Base-by-base conservation (phyloP, 331 rosid species). In the Prunus yedoensis region DNA sequence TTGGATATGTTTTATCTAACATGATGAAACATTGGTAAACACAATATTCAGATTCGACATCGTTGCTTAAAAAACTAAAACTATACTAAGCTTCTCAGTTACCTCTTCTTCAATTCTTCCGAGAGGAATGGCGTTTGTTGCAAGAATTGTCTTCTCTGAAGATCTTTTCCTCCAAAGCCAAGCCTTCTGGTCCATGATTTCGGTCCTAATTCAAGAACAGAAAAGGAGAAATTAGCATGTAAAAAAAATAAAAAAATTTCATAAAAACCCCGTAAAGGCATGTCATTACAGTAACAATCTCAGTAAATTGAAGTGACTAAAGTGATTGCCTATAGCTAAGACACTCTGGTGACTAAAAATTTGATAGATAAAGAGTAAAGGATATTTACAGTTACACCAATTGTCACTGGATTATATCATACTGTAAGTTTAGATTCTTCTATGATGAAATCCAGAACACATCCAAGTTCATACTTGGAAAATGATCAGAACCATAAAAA, bases 131-230 rank as follows among this genome's bases (percentile, higher is more conserved):
- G 38, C 78, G 79, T 87, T 82, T 17, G 51, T 52, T 52, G 85
- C 79, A 32, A 80, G 78, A 71, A 80, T 81, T 53, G 87, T 87
- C 81, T 90, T 92, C 87, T 88, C 91, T 27, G 82, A 77, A 11
- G 96, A 85, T 78, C 66, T 87, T 80, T 77, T 92, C 88, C 86
- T 88, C 96, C 96, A 87, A 43, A 71, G 87, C 96, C 92, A 87
- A 83, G 85, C 72, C 77, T 84, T 88, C 69, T 78, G 84, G 61
- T 87, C 91, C 97, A 90, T 92, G 84, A 77, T 83, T 81, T 82
- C 74, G 32, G 75, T 57, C 67, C 46, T 91, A 77, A 41, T 68
- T 73, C 65, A 75, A 73, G 49, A 80, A 58, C 71, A 66, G 25
- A 69, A 50, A 66, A 49, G 69, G 62, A 68, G 41, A 73, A 52